phyloP scores from a whole-genome alignment of 2,329 filamentous ascomycete species.

The Trichoderma atroviride region DNA sequence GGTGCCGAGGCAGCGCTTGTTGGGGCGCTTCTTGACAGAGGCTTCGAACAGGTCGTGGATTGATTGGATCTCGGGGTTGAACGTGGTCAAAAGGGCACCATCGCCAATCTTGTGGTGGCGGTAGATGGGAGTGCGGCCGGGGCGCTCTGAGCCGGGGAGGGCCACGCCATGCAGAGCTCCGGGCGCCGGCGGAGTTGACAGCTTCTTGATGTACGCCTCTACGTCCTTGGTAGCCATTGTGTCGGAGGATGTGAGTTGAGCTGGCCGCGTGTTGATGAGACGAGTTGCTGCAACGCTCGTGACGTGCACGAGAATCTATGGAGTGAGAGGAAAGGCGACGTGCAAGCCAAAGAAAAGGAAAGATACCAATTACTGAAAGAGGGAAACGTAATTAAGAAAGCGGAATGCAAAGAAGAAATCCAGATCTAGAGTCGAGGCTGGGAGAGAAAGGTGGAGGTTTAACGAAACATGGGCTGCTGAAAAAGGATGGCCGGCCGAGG shows the following conservation, averaged over 20 bases:
- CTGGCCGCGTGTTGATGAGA: slow-evolving; percentile 11
- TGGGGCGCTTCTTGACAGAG: slow-evolving; percentile 63
- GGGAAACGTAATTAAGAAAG: not conserved
- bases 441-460: slow-evolving; percentile 25
- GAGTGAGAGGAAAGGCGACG: not conserved
- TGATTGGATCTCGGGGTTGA: slow-evolving; percentile 72
- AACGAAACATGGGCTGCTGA: slow-evolving; percentile 15
- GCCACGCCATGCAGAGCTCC: slow-evolving; percentile 78
- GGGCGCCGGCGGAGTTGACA: slow-evolving; percentile 66
- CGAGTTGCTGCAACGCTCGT: slow-evolving; percentile 11
- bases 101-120: slow-evolving; percentile 79
- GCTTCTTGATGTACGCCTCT: slow-evolving; percentile 52
- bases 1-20: slow-evolving; percentile 74
- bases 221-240: slow-evolving; percentile 41
- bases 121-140: slow-evolving; percentile 76
- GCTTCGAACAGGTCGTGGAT: slow-evolving; percentile 81
- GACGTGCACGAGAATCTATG: slow-evolving; percentile 15
- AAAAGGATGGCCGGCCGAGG: slow-evolving; percentile 30
- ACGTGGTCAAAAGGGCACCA: slow-evolving; percentile 68
- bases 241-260: slow-evolving; percentile 1
- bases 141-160: slow-evolving; percentile 72
- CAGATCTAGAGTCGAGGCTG: slow-evolving; percentile 5
- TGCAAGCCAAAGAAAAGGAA: not conserved
- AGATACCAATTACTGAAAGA: not conserved
- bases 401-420: slow-evolving; percentile 3